Base-by-base conservation (phyloP, 139 green algal genomes). In the Spirogloea muscicola region DNA sequence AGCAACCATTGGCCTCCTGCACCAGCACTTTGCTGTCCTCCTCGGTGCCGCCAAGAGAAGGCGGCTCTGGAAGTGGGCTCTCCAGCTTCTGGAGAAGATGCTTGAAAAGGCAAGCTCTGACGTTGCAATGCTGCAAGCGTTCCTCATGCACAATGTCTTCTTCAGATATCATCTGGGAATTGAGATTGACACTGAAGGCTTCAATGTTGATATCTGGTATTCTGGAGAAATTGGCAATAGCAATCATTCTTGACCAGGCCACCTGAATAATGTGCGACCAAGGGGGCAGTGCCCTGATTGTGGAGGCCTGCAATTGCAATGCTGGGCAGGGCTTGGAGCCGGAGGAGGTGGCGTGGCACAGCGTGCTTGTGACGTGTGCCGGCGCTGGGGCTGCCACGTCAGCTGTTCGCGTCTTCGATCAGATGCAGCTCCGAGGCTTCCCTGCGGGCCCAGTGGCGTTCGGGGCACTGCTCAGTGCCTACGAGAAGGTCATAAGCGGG, bases 401-500 rank as follows among this genome's bases (percentile, higher is more conserved):
- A 27, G 67, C 67, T 21, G 31, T 76, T 3, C 16, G 58, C 5
- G 46, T 59, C 2, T 76, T 76, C 31, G 29, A 37, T 3, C 31
- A 63, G 3, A 76, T 76, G 67, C 18, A 68, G 67, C 49, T 48
- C 3, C 16, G 21, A 5, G 67, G 67, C 27, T 10, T 51, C n/a
- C 38, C 31, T 16, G 38, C 67, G 39, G 49, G 49, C 40, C 16
- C 58, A 42, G 49, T 76, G 27, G 46, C 67, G 39, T 76, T 68
- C 33, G 67, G 67, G 27, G 67, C 49, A n/a, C 58, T 76, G 39
- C 49, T 76, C 33, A 76, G 67, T 27, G 67, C 67, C 29, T 42
- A 68, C 27, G 67, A 76, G 49, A 76, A 76, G 29, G 67, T n/a
- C n/a, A n/a, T n/a, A n/a, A n/a, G n/a, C n/a, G 67, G 25, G 67